Conservation (phyloP, 495 filamentous ascomycete genomes). For the Penicillium lagena region DNA sequence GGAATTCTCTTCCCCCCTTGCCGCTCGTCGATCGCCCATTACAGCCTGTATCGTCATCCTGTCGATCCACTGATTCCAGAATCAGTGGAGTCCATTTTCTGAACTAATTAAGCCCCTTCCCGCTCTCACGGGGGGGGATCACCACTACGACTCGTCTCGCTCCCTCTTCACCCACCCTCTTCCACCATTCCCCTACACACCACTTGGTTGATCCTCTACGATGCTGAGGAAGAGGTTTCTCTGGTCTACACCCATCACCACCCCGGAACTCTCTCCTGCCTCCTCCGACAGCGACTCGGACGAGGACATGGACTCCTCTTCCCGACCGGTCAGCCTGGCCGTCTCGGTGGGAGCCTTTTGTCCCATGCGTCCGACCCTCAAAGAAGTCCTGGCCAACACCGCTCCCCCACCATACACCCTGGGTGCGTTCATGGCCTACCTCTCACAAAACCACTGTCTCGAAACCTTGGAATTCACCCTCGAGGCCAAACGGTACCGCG, state of each 20-base stretch:
- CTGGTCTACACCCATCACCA: slow-evolving; percentile 33
- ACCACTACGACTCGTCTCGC: too few species aligned
- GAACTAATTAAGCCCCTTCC: too few species aligned
- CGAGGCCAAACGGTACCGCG: slow-evolving; percentile 85
- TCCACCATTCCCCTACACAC: too few species aligned
- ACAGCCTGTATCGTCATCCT: too few species aligned
- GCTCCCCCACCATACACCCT: slow-evolving; percentile 90
- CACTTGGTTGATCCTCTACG: slow-evolving; percentile 1
- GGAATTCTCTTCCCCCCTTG: too few species aligned
- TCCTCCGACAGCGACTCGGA: slow-evolving; percentile 49
- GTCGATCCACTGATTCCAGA: too few species aligned
- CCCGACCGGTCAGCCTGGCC: slow-evolving; percentile 56
- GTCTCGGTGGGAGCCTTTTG: slow-evolving; percentile 59
- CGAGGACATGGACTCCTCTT: slow-evolving; percentile 45
- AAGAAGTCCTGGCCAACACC: slow-evolving; percentile 81
- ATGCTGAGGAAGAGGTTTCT: slow-evolving; percentile 47
- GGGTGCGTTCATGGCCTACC: slow-evolving; percentile 90
- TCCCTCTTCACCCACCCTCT: too few species aligned
- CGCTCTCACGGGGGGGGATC: too few species aligned
- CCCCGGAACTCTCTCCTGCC: slow-evolving; percentile 39
- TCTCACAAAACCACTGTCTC: slow-evolving; percentile 95
- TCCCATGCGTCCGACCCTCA: slow-evolving; percentile 71
- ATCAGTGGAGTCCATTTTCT: too few species aligned
- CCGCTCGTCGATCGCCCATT: too few species aligned
- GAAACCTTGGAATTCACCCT: slow-evolving; percentile 97